Base-by-base conservation (phyloP, 495 filamentous ascomycete genomes). In the Chlorociboria aeruginascens region DNA sequence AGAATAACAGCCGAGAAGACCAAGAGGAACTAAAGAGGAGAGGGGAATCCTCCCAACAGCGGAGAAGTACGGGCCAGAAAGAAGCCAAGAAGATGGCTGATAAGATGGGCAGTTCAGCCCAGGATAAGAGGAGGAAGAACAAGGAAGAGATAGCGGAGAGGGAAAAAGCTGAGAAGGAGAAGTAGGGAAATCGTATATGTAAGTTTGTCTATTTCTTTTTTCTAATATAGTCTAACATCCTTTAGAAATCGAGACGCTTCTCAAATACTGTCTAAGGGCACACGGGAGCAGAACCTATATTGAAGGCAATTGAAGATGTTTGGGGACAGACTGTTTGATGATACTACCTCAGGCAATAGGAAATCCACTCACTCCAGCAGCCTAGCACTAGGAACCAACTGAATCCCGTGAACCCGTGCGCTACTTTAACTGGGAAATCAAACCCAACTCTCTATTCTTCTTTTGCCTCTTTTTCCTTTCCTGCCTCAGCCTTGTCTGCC, bases 301-400 rank as follows among this genome's bases (percentile, higher is more conserved):
- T 40, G 14, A 40, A 40, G 34, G 38, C 38, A 40, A 40, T 40
- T 40, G 38, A 40, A 40, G 38, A 40, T 40, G 17, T 40, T n/a
- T 40, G 38, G 38, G 14, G 17, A 40, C 20, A 40, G 12, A 40
- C 38, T 40, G 17, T 40, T 40, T 40, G 38, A 40, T 40, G 7
- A n/a, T 11, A 40, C 38, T 11, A 6, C 34, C 14, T 40, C 17
- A 40, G 38, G 38, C 38, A 40, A 40, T 11, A 40, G 38, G 10
- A 40, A 12, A 40, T 40, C 38, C 17, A 17, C 38, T 40, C 38
- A 40, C 3, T 17, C 38, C 14, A 40, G 17, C 4, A 40, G 10
- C 17, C 38, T 40, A 40, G 38, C 38, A 6, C 7, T 17, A 40
- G 11, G 10, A 2, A 11, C 34, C 13, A 36, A 12, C 13, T 6